Percentiles rank a stretch among this genome's conserved stretches.
phyloP scores from a whole-genome alignment of 73 alveolate genomes.

The Diophrys appendiculata region DNA sequence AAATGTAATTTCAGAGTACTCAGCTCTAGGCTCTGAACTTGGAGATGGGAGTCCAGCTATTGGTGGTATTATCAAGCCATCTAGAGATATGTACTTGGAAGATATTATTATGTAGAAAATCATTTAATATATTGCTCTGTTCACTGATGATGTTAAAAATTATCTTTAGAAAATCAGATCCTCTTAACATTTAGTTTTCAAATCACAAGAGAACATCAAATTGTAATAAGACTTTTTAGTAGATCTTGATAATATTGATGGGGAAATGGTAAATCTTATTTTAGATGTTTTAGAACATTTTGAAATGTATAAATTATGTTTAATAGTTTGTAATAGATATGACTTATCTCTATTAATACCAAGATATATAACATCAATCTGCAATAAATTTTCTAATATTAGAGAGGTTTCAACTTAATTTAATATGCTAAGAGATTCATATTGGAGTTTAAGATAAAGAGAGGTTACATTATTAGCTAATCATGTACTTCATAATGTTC shows the following conservation, averaged over 20 bases:
- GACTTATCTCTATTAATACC: conserved; percentile 35
- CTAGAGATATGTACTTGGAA: conserved; percentile 70
- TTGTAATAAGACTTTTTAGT: conserved; percentile 5
- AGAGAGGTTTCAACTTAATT: conserved; percentile 7
- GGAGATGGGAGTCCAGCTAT: background rate
- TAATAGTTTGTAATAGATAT: conserved; percentile 62
- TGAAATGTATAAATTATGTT: conserved; percentile 59
- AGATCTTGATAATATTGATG: conserved; percentile 46
- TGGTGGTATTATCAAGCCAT: background rate
- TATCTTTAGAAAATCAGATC: conserved; percentile 57
- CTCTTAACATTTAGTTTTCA: conserved; percentile 48
- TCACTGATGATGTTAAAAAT: conserved; percentile 75
- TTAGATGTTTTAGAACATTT: conserved; percentile 57
- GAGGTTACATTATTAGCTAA: conserved; percentile 43
- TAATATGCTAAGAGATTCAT: background rate
- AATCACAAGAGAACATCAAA: too few relatives aligned
- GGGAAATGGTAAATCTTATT: conserved; percentile 28
- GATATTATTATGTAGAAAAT: conserved; percentile 81
- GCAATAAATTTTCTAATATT: conserved; percentile 45
- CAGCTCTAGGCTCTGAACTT: too few relatives aligned
- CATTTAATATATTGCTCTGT: conserved; percentile 74
- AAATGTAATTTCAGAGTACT: too few relatives aligned
- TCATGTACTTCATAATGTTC: conserved; percentile 59
- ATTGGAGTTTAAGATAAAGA: background rate
- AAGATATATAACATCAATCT: conserved; percentile 47